Evolutionary conservation across 148 eudicot genomes (phyloP).

Genomic region (Gaultheria prostrata): DNA sequence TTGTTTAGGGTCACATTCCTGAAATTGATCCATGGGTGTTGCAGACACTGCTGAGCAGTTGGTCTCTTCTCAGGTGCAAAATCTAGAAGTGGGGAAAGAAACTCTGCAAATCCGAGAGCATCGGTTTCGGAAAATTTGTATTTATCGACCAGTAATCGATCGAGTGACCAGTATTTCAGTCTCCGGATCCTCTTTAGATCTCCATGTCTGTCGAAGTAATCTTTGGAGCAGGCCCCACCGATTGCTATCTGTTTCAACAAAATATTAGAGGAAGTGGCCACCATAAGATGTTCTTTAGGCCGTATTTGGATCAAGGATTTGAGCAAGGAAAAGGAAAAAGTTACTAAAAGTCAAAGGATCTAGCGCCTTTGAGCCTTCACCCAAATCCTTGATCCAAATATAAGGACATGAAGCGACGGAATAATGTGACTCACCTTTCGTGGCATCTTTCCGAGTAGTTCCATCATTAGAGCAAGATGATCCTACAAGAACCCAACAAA

Average conservation of each 20-base stretch:
- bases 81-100: slow-evolving; percentile 81
- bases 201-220: slow-evolving; percentile 88
- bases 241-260: slow-evolving; percentile 57
- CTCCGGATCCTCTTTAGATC: slow-evolving; percentile 90
- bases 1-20: slow-evolving; percentile 32
- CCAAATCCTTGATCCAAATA: not conserved
- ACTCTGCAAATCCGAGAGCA: slow-evolving; percentile 70
- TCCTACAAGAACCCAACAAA: slow-evolving; percentile 47
- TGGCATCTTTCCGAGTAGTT: slow-evolving; percentile 94
- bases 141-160: slow-evolving; percentile 63
- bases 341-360: not conserved
- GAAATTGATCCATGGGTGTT: slow-evolving; percentile 73
- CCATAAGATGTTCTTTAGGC: not conserved
- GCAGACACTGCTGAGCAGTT: slow-evolving; percentile 82
- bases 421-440: slow-evolving; percentile 56
- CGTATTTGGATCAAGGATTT: not conserved
- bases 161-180: slow-evolving; percentile 68
- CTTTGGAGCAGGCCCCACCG: slow-evolving; percentile 77
- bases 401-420: not conserved
- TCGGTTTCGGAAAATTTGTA: slow-evolving; percentile 58
- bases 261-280: not conserved
- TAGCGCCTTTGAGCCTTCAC: not conserved
- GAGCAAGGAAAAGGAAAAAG: not conserved
- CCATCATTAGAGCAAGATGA: slow-evolving; percentile 98
- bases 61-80: slow-evolving; percentile 91